Evolutionary conservation across 2,329 filamentous ascomycete species (phyloP).

Genomic region (Hysterium pulicare): DNA sequence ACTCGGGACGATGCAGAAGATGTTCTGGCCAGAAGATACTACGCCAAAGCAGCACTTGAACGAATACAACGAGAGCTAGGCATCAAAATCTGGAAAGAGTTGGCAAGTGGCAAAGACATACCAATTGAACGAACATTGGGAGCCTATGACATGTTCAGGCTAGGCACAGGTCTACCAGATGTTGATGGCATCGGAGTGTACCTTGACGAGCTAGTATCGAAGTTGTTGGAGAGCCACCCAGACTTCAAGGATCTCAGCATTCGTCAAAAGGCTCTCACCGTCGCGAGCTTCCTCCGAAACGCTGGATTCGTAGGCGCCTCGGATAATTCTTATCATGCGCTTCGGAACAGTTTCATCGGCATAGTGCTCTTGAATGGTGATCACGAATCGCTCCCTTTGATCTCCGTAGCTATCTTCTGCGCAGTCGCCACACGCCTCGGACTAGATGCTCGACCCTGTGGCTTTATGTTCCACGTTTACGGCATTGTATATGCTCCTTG

Average conservation of each 20-base stretch:
- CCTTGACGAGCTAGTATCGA: constrained; percentile 61
- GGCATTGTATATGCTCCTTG: constrained; percentile 66
- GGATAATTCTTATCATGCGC: constrained; percentile 70
- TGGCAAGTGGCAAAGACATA: constrained; percentile 51
- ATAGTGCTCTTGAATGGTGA: constrained; percentile 68
- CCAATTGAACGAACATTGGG: constrained; percentile 72
- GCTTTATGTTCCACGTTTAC: constrained; percentile 82
- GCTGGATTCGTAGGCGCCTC: constrained; percentile 68
- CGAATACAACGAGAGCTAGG: constrained; percentile 79
- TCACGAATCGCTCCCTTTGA: constrained; percentile 79
- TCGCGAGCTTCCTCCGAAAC: constrained; percentile 67
- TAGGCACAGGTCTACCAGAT: constrained; percentile 70
- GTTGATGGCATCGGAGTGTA: constrained; percentile 60
- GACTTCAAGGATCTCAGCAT: constrained; percentile 57
- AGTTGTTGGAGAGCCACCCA: constrained; percentile 54
- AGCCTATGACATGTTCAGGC: constrained; percentile 85
- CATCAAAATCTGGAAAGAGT: constrained; percentile 69
- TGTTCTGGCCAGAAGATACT: constrained; percentile 74
- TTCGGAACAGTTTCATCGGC: constrained; percentile 86
- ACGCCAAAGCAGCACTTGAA: constrained; percentile 69
- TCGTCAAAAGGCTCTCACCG: constrained; percentile 62
- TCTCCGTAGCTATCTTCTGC: constrained; percentile 84
- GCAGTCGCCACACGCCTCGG: constrained; percentile 71
- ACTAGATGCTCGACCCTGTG: constrained; percentile 72
- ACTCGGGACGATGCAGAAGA: constrained; percentile 63